Conservation (phyloP, 169 alveolate genomes). For the Eimeria maxima region DNA sequence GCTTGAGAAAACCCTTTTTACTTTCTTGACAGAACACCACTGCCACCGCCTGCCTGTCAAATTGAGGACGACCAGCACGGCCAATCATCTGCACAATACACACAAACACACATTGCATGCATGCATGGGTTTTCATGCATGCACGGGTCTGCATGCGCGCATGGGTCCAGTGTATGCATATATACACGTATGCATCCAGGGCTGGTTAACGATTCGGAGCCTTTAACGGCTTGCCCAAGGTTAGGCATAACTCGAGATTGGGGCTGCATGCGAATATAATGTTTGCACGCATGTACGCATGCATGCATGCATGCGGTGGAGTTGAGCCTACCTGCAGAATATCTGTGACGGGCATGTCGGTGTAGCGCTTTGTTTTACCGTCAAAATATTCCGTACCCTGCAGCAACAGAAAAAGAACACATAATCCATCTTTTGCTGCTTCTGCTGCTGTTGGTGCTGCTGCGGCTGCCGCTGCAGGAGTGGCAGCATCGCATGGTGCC, state of each 20-base stretch:
- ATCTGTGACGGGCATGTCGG: slow-evolving; percentile 97
- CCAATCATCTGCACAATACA: slow-evolving; percentile 96
- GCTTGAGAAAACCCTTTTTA: slow-evolving; percentile 97
- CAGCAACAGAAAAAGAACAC: neutral
- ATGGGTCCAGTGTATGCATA: neutral
- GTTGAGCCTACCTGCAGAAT: slow-evolving; percentile 85
- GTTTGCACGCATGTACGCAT: slow-evolving; percentile 16
- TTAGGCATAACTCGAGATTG: neutral
- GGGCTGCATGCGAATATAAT: neutral
- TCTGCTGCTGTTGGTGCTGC: slow-evolving; percentile 38
- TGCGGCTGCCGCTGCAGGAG: neutral
- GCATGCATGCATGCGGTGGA: slow-evolving; percentile 5
- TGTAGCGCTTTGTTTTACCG: slow-evolving; percentile 94
- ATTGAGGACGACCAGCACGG: slow-evolving; percentile 99
- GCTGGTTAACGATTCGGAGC: neutral
- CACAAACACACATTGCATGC: slow-evolving; percentile 48
- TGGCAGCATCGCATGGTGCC: neutral
- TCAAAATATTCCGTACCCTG: slow-evolving; percentile 97
- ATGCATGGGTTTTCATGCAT: neutral
- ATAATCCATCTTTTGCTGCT: neutral
- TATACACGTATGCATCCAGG: neutral
- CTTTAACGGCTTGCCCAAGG: too few species aligned
- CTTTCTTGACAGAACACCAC: slow-evolving; percentile 97
- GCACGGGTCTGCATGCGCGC: slow-evolving; percentile 1
- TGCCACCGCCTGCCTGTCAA: slow-evolving; percentile 98